Evolutionary conservation across 805 yeast genomes (phyloP), one percentile per base, ranked within the genome.

Genomic region (Candida wancherniae): DNA sequence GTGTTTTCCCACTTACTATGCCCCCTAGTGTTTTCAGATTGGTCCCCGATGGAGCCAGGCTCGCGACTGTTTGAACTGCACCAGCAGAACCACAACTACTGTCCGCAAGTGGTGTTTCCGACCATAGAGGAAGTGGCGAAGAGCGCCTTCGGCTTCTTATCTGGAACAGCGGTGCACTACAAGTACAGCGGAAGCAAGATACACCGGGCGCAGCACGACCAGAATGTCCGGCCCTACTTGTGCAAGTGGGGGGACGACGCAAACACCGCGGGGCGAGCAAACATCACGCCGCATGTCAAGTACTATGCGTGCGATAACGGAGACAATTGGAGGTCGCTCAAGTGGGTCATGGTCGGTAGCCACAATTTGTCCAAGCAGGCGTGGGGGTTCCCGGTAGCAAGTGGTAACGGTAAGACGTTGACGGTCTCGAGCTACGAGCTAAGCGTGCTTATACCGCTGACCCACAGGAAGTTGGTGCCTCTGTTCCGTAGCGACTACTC

Each of bases 351-450:
- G 22, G 63, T 82, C 49, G 82, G 92, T 0, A 79, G 87, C 28
- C 82, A 85, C 19, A 85, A 85, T 48, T 47, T 84, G 23, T 79
- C 88, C 19, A 73, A 73, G 33, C 81, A 75, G 37, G 95, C 94
- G 1, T 85, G 95, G 95, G 95, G 95, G 0, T 57, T 50, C 4
- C 58, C 48, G 26, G 24, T 33, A 19, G 36, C 47, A 33, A 40
- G 37, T 9, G 22, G 30, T n/a, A 19, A 27, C 15, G 29, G 58
- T 3, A 19, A 22, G 3, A 36, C 37, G 12, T 62, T 51, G 36
- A 48, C 50, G 6, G 51, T 64, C 1, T 37, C 60, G 3, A 64
- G 69, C 40, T 64, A 56, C 37, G 71, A 64, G 37, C 40, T 64
- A 18, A 58, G 69, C 5, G 63, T 64, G 9, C 42, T 63, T 15